phyloP scores from a whole-genome alignment of 1,139 yeast genomes.

The Tardiomyces depauwii region DNA sequence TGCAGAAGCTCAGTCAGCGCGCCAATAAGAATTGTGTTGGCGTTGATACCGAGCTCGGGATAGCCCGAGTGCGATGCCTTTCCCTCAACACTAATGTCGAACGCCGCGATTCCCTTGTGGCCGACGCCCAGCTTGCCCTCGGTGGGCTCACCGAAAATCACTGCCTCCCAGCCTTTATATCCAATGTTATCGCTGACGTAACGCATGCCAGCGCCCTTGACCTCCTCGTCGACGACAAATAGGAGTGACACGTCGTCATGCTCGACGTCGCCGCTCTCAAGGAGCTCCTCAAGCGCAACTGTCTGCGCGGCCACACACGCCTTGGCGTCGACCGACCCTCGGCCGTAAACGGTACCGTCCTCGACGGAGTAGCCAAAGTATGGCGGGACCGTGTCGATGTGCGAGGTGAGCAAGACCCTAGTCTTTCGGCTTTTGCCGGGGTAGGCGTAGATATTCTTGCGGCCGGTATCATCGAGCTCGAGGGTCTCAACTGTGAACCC shows the following conservation, averaged over 20 bases:
- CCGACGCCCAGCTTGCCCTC: slow-evolving; percentile 59
- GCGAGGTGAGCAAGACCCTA: slow-evolving; percentile 46
- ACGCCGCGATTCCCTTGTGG: slow-evolving; percentile 48
- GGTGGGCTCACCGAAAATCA: slow-evolving; percentile 67
- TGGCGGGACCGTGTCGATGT: slow-evolving; percentile 67
- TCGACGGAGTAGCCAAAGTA: slow-evolving; percentile 40
- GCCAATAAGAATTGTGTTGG: slow-evolving; percentile 45
- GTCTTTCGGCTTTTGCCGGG: slow-evolving; percentile 36
- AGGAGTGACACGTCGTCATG: slow-evolving; percentile 50
- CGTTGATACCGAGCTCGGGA: slow-evolving; percentile 57
- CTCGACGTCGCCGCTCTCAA: slow-evolving; percentile 27
- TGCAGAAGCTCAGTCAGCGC: slow-evolving; percentile 33
- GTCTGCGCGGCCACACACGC: slow-evolving; percentile 57
- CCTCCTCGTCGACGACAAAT: slow-evolving; percentile 62
- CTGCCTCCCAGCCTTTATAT: slow-evolving; percentile 43
- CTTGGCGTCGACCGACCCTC: slow-evolving; percentile 62
- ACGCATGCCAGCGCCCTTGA: slow-evolving; percentile 51
- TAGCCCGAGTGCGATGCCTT: slow-evolving; percentile 59
- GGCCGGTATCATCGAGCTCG: slow-evolving; percentile 24
- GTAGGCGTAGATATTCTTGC: slow-evolving; percentile 52
- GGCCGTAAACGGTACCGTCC: slow-evolving; percentile 45
- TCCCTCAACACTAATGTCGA: slow-evolving; percentile 37
- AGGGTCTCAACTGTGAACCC: slow-evolving; percentile 45
- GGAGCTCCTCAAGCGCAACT: slow-evolving; percentile 37
- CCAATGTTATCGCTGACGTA: slow-evolving; percentile 31